Conservation (phyloP, 106 monocot species). For the Apostasia shenzhenica region DNA sequence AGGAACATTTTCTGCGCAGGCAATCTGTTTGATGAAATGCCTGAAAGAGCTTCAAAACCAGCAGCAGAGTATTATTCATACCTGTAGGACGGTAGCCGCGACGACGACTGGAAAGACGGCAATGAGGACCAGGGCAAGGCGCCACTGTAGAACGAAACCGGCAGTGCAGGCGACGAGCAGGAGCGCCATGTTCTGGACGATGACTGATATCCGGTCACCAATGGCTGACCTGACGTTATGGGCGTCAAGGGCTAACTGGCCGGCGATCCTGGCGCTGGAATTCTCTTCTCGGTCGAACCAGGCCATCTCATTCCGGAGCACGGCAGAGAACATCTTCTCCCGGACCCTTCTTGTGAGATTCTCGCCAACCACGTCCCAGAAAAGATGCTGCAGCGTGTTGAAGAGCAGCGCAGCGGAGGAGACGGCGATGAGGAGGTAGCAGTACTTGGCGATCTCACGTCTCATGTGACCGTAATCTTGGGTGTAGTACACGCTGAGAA, state of each 20-base stretch:
- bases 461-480: conserved; percentile 58
- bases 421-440: conserved; percentile 83
- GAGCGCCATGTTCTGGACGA: conserved; percentile 91
- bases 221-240: conserved; percentile 92
- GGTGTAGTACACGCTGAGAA: conserved; percentile 77
- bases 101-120: conserved; percentile 90
- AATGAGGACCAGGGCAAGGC: conserved; percentile 79
- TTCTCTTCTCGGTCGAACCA: conserved; percentile 97
- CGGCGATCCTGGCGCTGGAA: conserved; percentile 61
- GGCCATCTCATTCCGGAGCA: conserved; percentile 71
- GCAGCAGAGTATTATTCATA: conserved; percentile 1
- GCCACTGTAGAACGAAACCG: conserved; percentile 90
- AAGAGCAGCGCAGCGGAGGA: conserved; percentile 87
- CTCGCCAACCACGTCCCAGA: conserved; percentile 94
- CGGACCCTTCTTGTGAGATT: conserved; percentile 80
- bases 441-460: conserved; percentile 87
- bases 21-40: conserved; percentile 2
- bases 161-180: conserved; percentile 91
- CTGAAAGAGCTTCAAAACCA: not conserved
- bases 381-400: conserved; percentile 84
- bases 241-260: conserved; percentile 67
- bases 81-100: conserved; percentile 86
- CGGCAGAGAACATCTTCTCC: conserved; percentile 78
- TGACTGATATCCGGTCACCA: conserved; percentile 91
- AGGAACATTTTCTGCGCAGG: conserved; percentile 94